Evolutionary conservation across 1,284 basidiomycete genomes (phyloP), one percentile per base, ranked within the genome.

Genomic region (Hemileccinum hortonii): DNA sequence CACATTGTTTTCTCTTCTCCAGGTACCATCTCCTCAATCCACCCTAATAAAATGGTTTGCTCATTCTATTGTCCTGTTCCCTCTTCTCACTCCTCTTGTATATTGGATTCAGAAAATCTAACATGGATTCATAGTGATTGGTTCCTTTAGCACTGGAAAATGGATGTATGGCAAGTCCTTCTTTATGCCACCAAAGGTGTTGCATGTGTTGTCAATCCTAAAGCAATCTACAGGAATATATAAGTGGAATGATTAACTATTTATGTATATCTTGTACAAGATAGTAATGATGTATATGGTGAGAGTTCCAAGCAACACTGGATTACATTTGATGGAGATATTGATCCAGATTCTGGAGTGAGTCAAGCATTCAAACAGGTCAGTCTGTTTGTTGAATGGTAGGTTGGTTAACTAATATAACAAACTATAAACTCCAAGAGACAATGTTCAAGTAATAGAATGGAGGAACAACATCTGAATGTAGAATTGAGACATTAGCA

Each of bases 261-360:
- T 99, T 75, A 99, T 98, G 0, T 94, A 98, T 68, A 92, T 98
- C 42, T 78, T 99, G 53, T 87, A 98, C 46, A 98, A 97, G 73
- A 99, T 99, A 58, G 92, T 98, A 52, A 99, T 67, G 95, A 99
- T 65, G 94, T 98, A 33, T 92, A 97, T 66, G 97, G 97, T 29
- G 98, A 98, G 73, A 97, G 94, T 69, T 80, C 84, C 29, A 98
- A 98, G 76, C 80, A 96, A 21, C 97, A 99, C 69, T 99, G 97
- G 97, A 99, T 99, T 64, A 92, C 99, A 57, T 99, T 99, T 60
- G 97, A 99, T 66, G 97, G 97, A 54, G 97, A 99, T 67, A 96
- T 99, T 47, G 98, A 99, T 77, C 97, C 97, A n/a, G n/a, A n/a
- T n/a, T n/a, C n/a, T n/a, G 0, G 97, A 99, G 73, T 99, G 97